phyloP scores from a whole-genome alignment of 2,329 filamentous ascomycete genomes.

The Penicillium hordei region DNA sequence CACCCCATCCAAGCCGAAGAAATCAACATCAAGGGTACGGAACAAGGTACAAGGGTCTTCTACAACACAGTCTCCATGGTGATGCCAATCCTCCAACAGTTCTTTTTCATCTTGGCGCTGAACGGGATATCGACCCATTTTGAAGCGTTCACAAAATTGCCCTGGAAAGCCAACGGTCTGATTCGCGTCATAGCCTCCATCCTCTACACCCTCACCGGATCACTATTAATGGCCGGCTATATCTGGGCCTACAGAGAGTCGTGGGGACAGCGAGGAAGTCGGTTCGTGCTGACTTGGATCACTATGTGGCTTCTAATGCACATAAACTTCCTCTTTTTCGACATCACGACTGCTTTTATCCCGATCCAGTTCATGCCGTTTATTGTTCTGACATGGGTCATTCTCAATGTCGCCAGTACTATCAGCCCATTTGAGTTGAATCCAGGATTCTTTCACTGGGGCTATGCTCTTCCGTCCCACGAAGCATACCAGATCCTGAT shows the following conservation, averaged over 20 bases:
- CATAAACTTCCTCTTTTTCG: slow-evolving; percentile 42
- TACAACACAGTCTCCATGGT: slow-evolving; percentile 45
- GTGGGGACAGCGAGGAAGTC: slow-evolving; percentile 20
- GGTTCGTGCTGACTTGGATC: slow-evolving; percentile 44
- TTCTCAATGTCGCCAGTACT: slow-evolving; percentile 41
- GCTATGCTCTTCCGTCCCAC: slow-evolving; percentile 42
- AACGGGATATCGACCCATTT: slow-evolving; percentile 41
- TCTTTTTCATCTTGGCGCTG: slow-evolving; percentile 47
- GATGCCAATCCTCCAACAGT: slow-evolving; percentile 45
- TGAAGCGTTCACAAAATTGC: slow-evolving; percentile 2
- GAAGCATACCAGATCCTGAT: slow-evolving; percentile 42
- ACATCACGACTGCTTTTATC: slow-evolving; percentile 40
- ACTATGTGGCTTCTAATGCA: slow-evolving; percentile 43
- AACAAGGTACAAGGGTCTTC: slow-evolving; percentile 38
- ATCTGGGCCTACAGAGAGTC: slow-evolving; percentile 5
- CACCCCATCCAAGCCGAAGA: slow-evolving; percentile 4
- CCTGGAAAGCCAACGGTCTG: slow-evolving; percentile 2
- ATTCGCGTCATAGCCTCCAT: neutral
- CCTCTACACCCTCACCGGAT: slow-evolving; percentile 1
- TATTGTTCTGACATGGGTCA: slow-evolving; percentile 42
- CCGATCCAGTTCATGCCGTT: slow-evolving; percentile 42
- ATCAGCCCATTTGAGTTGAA: slow-evolving; percentile 42
- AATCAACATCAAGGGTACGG: slow-evolving; percentile 39
- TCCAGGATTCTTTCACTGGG: slow-evolving; percentile 42
- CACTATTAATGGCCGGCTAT: slow-evolving; percentile 3